Base-by-base conservation (phyloP, 352 stramenopile species). In the Globisporangium carolinianum region DNA sequence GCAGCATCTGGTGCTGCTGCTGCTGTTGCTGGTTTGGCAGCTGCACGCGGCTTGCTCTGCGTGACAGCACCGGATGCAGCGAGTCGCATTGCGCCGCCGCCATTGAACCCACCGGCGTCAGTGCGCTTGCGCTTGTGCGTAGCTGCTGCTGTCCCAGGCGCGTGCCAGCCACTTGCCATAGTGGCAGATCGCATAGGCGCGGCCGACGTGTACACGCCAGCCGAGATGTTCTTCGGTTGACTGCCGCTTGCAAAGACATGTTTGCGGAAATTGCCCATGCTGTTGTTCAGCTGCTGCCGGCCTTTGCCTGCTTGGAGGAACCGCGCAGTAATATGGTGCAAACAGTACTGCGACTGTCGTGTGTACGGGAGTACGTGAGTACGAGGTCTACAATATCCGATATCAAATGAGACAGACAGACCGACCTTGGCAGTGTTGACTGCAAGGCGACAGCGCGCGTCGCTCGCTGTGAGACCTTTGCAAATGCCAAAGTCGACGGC, bases 401-500 rank as follows among this genome's bases (percentile, higher is more conserved):
- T 48, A 48, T 8, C 12, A 15, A 5, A 32, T 48, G 12, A 48
- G 6, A 18, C 14, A 48, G 11, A 49, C 17, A 32, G 5, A 49
- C 5, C 3, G 14, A 48, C 79, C 69, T 87, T 86, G 39, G 81
- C 66, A 4, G 67, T 91, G 53, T 94, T 94, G 36, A 94, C 68
- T 14, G 82, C 73, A 37, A 91, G 73, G 10, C 75, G 75, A 48
- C 84, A 94, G 2, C 81, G 79, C 37, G 69, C 64, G 58, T 91
- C 82, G 53, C 63, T 64, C 9, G 66, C 69, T 1, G 67, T 91
- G 42, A 68, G 83, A 56, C 79, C 79, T 50, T 91, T 91, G 62
- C 84, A 94, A 43, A 91, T 84, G 8, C 81, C 84, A 58, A 83
- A 94, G 64, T 94, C 84, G 36, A 85, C 57, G 0, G 81, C 72